A percentile compares a stretch with the other conserved stretches of the same genome.
Conservation (phyloP, 164 flowering plant genomes). For the Piper betle region DNA sequence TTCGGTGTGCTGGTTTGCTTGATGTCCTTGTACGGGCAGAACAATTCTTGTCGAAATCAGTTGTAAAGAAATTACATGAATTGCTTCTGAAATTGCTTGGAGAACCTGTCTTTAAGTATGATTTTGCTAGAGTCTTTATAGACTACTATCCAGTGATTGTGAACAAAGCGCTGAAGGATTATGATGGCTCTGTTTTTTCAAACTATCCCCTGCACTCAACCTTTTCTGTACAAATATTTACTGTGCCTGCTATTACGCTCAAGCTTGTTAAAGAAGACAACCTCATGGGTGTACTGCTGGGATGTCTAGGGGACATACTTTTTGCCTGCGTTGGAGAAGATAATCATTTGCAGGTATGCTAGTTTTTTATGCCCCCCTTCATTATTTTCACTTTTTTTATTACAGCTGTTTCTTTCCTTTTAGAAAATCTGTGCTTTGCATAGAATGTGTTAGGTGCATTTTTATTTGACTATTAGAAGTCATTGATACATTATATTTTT, state of each 20-base stretch:
- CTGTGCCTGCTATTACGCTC: slow-evolving; percentile 83
- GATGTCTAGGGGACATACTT: slow-evolving; percentile 63
- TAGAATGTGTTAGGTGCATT: not conserved
- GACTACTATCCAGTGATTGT: slow-evolving; percentile 58
- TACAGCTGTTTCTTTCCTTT: no score
- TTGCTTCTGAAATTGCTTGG: slow-evolving; percentile 76
- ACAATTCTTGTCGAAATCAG: slow-evolving; percentile 33
- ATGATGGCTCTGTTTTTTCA: slow-evolving; percentile 24
- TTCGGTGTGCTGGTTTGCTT: slow-evolving; percentile 40
- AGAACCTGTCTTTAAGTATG: slow-evolving; percentile 82
- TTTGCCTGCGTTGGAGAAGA: slow-evolving; percentile 57
- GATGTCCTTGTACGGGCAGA: slow-evolving; percentile 71
- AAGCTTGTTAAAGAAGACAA: slow-evolving; percentile 76
- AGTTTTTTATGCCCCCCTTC: not conserved
- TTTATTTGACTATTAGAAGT: not conserved
- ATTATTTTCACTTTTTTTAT: no score
- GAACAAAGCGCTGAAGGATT: slow-evolving; percentile 39
- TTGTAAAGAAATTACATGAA: slow-evolving; percentile 60
- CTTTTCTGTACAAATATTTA: slow-evolving; percentile 86
- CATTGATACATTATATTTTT: not conserved
- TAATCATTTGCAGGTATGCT: slow-evolving; percentile 57
- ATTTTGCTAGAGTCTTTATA: slow-evolving; percentile 71
- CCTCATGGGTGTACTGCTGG: slow-evolving; percentile 50
- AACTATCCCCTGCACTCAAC: slow-evolving; percentile 47
- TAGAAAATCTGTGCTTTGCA: not conserved